Base-by-base conservation (phyloP, 345 rosid genomes). In the Lumnitzera racemosa region DNA sequence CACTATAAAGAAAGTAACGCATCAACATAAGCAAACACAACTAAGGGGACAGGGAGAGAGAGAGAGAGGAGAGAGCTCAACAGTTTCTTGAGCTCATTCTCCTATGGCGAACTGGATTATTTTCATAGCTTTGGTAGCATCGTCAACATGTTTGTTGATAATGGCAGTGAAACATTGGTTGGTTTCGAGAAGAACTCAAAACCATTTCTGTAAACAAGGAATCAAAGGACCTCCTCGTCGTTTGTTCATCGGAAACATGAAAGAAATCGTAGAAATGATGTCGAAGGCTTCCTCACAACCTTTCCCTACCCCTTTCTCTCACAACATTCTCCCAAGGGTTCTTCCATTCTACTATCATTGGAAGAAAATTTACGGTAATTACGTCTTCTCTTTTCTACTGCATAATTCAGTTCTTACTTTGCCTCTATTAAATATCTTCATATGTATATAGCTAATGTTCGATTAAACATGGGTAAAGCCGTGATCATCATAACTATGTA, bases 181-280 rank as follows among this genome's bases (percentile, higher is more conserved):
- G 97, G 77, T 74, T 73, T 97, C 99, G 3, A 80, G 96, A 74
- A 84, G 78, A 80, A 88, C 90, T 46, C 90, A 90, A 73, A 75
- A 80, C 49, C 96, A 94, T 81, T 94, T 94, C 95, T 75, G 88
- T 16, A 81, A 71, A 76, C 99, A 94, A 73, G 99, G 97, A 51
- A 90, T 94, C 64, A 72, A 90, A 67, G 99, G 99, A 1, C 99
- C 99, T 49, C 99, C 99, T 70, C 90, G 89, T 73, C 85, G 86
- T 13, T 86, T 94, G 80, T 94, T 90, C 80, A 78, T 84, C 58
- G 99, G 99, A n/a, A 94, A 94, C 78, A 92, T 94, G 47, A 90
- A 79, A 76, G 99, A 94, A 70, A 73, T 90, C 27, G 92, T 84
- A 49, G 86, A 78, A 6, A 86, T 94, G 99, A 94, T 83, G 97